Evolutionary conservation across 257 asterid genomes (phyloP).

Genomic region (Scutellaria baicalensis): DNA sequence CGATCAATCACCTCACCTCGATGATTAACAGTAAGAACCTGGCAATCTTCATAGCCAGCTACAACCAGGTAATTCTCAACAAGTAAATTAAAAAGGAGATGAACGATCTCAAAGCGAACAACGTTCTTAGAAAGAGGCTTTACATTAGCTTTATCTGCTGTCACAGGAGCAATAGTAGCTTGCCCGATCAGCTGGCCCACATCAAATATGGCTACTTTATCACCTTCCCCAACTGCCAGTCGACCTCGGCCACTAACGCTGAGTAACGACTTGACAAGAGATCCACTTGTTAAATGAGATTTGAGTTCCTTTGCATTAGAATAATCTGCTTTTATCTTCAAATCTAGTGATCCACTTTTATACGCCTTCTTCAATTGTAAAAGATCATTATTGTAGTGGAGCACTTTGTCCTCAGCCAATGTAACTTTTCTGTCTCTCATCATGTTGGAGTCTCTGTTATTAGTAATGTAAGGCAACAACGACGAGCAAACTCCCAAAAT

Average conservation of each 20-base stretch:
- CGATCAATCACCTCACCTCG: constrained; percentile 99
- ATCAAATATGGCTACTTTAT: constrained; percentile 95
- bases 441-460: constrained; percentile 58
- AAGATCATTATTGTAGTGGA: constrained; percentile 59
- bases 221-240: constrained; percentile 99
- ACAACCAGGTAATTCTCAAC: constrained; percentile 91
- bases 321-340: constrained; percentile 96
- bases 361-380: constrained; percentile 93
- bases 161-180: constrained; percentile 88
- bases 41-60: constrained; percentile 99
- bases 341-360: constrained; percentile 94
- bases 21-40: constrained; percentile 86
- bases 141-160: constrained; percentile 98
- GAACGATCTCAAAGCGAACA: constrained; percentile 95
- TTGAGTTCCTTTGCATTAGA: constrained; percentile 92
- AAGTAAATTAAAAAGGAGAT: constrained; percentile 72
- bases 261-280: constrained; percentile 89
- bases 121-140: constrained; percentile 95
- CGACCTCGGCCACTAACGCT: constrained; percentile 90
- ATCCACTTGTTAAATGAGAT: constrained; percentile 86
- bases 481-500: constrained; percentile 68
- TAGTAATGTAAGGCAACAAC: constrained; percentile 64
- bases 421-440: constrained; percentile 57
- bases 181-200: constrained; percentile 98
- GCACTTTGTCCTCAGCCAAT: constrained; percentile 63